Base-by-base conservation (phyloP, 306 rosid species). In the barrel medic (Medicago truncatula) region DNA sequence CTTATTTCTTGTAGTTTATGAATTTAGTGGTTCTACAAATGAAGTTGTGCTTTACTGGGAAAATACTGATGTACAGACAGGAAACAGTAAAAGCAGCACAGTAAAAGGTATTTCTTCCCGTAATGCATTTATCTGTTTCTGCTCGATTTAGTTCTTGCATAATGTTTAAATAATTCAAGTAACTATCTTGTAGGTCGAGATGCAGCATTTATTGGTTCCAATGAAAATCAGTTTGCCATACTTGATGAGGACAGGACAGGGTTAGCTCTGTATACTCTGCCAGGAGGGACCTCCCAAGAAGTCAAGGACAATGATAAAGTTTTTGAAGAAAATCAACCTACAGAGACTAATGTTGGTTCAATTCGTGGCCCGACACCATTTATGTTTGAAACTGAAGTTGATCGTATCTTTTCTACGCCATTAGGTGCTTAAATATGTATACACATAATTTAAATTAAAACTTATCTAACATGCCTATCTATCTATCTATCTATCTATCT, bases 241-340 rank as follows among this genome's bases (percentile, higher is more conserved):
- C 97, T 94, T 47, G 98, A 94, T 71, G 98, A 89, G 39, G 98
- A 94, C 86, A 89, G 82, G 89, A 86, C 92, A 57, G 98, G 94
- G 81, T 77, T 94, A 78, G 89, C 89, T 62, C 80, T 94, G 71
- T 89, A 88, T 83, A 85, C 82, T 67, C 87, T 94, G 39, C 92
- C 96, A 34, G 97, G 92, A 83, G 89, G 89, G 70, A 79, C 86
- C 54, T 73, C 96, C 43, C 82, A 86, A 80, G 96, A 87, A 75
- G 83, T 83, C 57, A 94, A 89, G 74, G 93, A 89, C 46, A 88
- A 81, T 79, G 87, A 75, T 73, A 71, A 80, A 39, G 80, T 81
- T 20, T 53, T 87, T 83, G 92, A 88, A 69, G 93, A 88, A 70
- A 87, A 76, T 79, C 89, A 87, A 78, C 62, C 86, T 60, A 73